Evolutionary conservation across 306 rosid species (phyloP).

Genomic region (Casuarina equisetifolia): DNA sequence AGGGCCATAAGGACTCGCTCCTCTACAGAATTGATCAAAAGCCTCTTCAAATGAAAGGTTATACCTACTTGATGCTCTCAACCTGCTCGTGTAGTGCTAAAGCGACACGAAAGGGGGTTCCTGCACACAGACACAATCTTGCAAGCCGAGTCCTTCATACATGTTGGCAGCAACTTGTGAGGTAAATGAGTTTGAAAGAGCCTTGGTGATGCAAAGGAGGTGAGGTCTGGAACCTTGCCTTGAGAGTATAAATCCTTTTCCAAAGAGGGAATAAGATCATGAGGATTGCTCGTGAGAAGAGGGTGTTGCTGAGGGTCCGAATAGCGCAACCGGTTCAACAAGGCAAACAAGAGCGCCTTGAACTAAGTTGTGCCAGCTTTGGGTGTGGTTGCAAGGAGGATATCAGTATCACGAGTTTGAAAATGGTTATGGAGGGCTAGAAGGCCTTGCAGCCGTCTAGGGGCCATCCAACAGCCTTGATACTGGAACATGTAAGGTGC

Average conservation of each 20-base stretch:
- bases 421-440: neutral
- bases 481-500: neutral
- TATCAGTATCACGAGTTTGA: neutral
- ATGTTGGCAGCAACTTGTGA: slow-evolving; percentile 5
- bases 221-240: slow-evolving; percentile 7
- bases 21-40: slow-evolving; percentile 30
- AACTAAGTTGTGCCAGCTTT: slow-evolving; percentile 25
- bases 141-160: slow-evolving; percentile 12
- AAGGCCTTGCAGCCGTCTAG: slow-evolving; percentile 18
- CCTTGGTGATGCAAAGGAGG: slow-evolving; percentile 8
- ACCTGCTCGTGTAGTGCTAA: slow-evolving; percentile 34
- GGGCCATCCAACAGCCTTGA: slow-evolving; percentile 37
- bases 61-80: slow-evolving; percentile 1
- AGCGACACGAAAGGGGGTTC: slow-evolving; percentile 34
- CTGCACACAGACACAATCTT: slow-evolving; percentile 39
- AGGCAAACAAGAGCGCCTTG: slow-evolving; percentile 18
- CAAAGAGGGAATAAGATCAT: slow-evolving; percentile 39
- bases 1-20: slow-evolving; percentile 18
- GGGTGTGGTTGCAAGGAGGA: slow-evolving; percentile 29
- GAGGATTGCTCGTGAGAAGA: slow-evolving; percentile 34
- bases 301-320: slow-evolving; percentile 19
- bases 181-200: slow-evolving; percentile 8
- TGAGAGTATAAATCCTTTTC: slow-evolving; percentile 18
- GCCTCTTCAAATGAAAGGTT: slow-evolving; percentile 13
- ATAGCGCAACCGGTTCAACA: neutral